Conservation (phyloP, 192 early-diverging fungal species). For the Gryganskiella cystojenkinii region DNA sequence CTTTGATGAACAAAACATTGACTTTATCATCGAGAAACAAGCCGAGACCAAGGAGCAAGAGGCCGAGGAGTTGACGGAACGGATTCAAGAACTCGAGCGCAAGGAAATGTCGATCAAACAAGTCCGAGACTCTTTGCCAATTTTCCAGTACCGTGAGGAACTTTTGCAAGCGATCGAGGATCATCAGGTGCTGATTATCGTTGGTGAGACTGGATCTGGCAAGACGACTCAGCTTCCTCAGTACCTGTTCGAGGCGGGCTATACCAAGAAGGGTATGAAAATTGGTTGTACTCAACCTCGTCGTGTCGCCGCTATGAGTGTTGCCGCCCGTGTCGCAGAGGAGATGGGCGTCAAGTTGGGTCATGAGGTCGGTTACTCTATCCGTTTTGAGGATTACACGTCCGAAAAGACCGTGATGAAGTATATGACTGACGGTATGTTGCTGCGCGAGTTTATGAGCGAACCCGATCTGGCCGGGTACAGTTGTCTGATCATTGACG, state of each 20-base stretch:
- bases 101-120: slow-evolving; percentile 77
- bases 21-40: slow-evolving; percentile 87
- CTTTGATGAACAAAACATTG: slow-evolving; percentile 91
- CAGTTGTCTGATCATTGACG: slow-evolving; percentile 96
- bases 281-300: slow-evolving; percentile 99
- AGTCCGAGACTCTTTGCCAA: slow-evolving; percentile 88
- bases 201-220: slow-evolving; percentile 97
- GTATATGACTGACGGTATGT: slow-evolving; percentile 99
- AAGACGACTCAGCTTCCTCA: slow-evolving; percentile 99
- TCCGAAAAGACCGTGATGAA: slow-evolving; percentile 94
- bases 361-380: slow-evolving; percentile 94
- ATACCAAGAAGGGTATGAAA: slow-evolving; percentile 85
- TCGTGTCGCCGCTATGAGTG: slow-evolving; percentile 98
- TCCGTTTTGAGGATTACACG: slow-evolving; percentile 98
- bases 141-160: slow-evolving; percentile 88
- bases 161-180: slow-evolving; percentile 87
- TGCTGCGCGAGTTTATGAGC: slow-evolving; percentile 96
- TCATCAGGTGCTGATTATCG: slow-evolving; percentile 91
- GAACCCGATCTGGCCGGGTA: slow-evolving; percentile 94
- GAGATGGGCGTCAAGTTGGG: slow-evolving; percentile 96
- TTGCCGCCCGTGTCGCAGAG: slow-evolving; percentile 96
- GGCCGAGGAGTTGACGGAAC: slow-evolving; percentile 60
- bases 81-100: slow-evolving; percentile 76
- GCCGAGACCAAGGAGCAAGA: slow-evolving; percentile 61
- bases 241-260: slow-evolving; percentile 96